phyloP scores from a whole-genome alignment of 23 red algal genomes.

The Chondrus crispus region DNA sequence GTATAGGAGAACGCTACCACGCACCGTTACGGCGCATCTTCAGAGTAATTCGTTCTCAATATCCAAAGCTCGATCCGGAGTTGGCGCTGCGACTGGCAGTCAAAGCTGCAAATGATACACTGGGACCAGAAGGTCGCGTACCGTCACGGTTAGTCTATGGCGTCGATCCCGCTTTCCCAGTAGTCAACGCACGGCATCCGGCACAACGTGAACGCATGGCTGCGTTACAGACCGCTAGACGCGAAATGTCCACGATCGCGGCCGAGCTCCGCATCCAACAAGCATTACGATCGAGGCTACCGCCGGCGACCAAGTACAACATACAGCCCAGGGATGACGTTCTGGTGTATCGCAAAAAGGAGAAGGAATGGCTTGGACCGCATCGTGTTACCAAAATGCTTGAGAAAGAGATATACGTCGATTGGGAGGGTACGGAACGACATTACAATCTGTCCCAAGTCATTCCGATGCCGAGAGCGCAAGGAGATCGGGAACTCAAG shows the following conservation, averaged over 20 bases:
- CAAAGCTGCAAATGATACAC: not conserved
- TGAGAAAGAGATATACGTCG: not conserved
- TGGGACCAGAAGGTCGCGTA: not conserved
- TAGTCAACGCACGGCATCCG: not conserved
- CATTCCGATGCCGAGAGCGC: not conserved
- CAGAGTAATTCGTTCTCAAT: too few species aligned
- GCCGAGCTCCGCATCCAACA: not conserved
- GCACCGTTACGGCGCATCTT: not conserved
- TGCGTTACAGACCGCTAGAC: not conserved
- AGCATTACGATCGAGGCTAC: not conserved
- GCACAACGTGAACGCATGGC: not conserved
- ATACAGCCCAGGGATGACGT: not conserved
- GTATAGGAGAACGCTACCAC: not conserved
- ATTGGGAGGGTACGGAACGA: not conserved
- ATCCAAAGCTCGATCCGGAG: not conserved
- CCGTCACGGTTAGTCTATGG: not conserved
- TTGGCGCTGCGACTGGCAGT: not conserved
- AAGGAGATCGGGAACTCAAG: too few species aligned
- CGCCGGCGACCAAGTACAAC: not conserved
- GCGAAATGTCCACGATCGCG: not conserved
- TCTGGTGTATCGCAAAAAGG: not conserved
- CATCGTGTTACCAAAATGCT: not conserved
- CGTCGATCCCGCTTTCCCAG: not conserved
- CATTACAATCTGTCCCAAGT: slow-evolving; percentile 15
- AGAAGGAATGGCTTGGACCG: not conserved